Conservation (phyloP, 768 basidiomycete genomes). For the Ramaria sp. region DNA sequence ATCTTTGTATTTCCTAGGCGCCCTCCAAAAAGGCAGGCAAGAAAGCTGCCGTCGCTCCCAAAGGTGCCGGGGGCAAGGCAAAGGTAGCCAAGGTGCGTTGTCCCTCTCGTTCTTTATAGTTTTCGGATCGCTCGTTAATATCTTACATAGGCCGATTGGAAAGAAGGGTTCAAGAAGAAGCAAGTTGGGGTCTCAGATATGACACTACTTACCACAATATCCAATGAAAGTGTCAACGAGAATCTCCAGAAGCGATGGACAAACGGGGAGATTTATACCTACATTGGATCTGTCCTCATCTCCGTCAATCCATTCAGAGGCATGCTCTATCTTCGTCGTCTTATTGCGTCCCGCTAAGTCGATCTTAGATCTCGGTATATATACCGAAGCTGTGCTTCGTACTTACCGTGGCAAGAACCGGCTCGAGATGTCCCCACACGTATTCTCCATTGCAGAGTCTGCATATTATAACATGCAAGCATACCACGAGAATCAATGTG, state of each 20-base stretch:
- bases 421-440: conserved; percentile 95
- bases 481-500: conserved; percentile 98
- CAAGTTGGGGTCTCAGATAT: conserved; percentile 97
- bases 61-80: conserved; percentile 30
- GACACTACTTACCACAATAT: conserved; percentile 94
- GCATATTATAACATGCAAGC: conserved; percentile 99
- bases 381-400: conserved; percentile 79
- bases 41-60: conserved; percentile 56
- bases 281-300: conserved; percentile 95
- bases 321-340: conserved; percentile 20
- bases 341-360: not conserved
- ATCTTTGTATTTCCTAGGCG: conserved; percentile 37
- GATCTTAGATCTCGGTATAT: conserved; percentile 83
- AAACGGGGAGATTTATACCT: conserved; percentile 95
- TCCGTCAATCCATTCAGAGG: conserved; percentile 99
- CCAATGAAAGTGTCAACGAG: conserved; percentile 95
- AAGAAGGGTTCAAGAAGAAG: conserved; percentile 99
- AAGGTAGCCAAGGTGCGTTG: conserved; percentile 67
- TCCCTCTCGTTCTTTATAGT: not conserved
- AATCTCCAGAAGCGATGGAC: conserved; percentile 96
- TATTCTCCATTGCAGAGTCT: conserved; percentile 93
- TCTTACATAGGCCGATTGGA: conserved; percentile 83
- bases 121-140: not conserved
- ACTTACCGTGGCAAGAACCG: conserved; percentile 94
- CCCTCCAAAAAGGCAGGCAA: conserved; percentile 87